These are phyloP conservation scores for Tylopilus sp. DNA, from an alignment of 1,284 basidiomycete genomes.

Conservation along the genomic window DNA sequence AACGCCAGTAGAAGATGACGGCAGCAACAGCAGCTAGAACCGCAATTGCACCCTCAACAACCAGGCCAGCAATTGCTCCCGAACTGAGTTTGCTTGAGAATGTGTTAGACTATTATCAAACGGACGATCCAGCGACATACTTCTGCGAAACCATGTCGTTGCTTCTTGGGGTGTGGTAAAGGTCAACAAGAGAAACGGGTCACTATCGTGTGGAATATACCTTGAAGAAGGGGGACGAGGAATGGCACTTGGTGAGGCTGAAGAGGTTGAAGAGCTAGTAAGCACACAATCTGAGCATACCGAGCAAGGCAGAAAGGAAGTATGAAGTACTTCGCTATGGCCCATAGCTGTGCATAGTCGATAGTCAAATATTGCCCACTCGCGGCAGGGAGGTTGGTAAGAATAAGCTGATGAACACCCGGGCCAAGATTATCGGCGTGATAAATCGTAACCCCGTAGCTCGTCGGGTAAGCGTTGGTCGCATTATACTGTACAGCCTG, in stretches of 20 bases:
- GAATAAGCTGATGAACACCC: constrained; percentile 20
- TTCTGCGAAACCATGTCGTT: neutral
- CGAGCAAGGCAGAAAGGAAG: neutral
- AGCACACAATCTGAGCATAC: neutral
- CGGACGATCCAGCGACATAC: constrained; percentile 12
- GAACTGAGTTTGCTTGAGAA: constrained; percentile 18
- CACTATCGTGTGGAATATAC: constrained; percentile 4
- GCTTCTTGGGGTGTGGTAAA: neutral
- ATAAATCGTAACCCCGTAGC: constrained; percentile 24
- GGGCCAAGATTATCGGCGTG: constrained; percentile 30
- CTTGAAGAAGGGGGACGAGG: constrained; percentile 6
- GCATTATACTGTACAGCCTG: constrained; percentile 22
- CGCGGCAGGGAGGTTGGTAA: constrained; percentile 24
- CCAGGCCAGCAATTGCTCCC: constrained; percentile 26
- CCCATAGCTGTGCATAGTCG: constrained; percentile 25
- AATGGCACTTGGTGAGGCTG: neutral
- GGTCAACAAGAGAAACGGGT: constrained; percentile 1
- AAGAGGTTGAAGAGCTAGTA: neutral
- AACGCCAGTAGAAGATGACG: constrained; percentile 24
- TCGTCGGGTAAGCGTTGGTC: constrained; percentile 14
- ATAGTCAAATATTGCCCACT: constrained; percentile 20
- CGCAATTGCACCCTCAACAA: constrained; percentile 14
- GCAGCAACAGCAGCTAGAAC: constrained; percentile 18
- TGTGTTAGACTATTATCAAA: neutral
- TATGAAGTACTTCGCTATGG: constrained; percentile 13